phyloP scores from a whole-genome alignment of 2,329 filamentous ascomycete genomes.

The Apiospora koreana region DNA sequence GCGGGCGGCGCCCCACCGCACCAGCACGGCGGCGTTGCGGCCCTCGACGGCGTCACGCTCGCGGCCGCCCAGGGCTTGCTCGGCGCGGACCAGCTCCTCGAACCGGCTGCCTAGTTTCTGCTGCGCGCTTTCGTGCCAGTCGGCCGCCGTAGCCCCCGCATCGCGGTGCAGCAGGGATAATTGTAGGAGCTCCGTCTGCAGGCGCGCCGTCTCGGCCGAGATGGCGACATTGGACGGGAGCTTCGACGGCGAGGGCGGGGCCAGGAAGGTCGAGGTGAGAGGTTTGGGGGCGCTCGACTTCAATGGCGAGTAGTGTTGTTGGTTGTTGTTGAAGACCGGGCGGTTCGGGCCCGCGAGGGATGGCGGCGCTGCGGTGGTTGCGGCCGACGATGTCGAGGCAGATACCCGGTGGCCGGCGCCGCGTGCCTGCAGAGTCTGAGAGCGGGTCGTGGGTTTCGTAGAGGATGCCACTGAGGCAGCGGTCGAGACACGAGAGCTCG shows the following conservation, averaged over 20 bases:
- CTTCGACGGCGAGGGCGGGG: conserved; percentile 62
- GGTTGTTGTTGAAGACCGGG: conserved; percentile 61
- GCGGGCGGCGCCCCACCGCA: conserved; percentile 45
- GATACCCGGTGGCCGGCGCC: conserved; percentile 17
- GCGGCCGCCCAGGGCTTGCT: conserved; percentile 33
- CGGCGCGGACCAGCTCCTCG: conserved; percentile 35
- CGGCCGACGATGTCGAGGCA: background rate
- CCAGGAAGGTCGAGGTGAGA: conserved; percentile 57
- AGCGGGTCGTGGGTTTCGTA: conserved; percentile 19
- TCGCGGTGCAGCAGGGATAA: conserved; percentile 64
- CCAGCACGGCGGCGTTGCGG: conserved; percentile 53
- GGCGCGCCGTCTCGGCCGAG: conserved; percentile 56
- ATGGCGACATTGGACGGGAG: conserved; percentile 60
- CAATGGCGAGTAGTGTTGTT: conserved; percentile 68
- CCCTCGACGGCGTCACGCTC: conserved; percentile 49
- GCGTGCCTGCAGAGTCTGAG: conserved; percentile 32
- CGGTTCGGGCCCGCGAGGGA: conserved; percentile 28
- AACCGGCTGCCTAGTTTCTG: conserved; percentile 49
- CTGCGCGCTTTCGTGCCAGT: conserved; percentile 61
- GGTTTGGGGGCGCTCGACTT: conserved; percentile 64
- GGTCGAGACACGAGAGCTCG: conserved; percentile 23
- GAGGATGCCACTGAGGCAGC: conserved; percentile 13
- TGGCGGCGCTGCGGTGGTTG: background rate
- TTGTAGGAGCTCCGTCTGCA: conserved; percentile 67
- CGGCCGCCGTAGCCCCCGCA: conserved; percentile 41